Percentiles rank a stretch among this genome's conserved stretches.
These are phyloP conservation scores for Fusarium sp. DNA, from an alignment of 2,329 filamentous ascomycete species.

Conservation along the genomic window DNA sequence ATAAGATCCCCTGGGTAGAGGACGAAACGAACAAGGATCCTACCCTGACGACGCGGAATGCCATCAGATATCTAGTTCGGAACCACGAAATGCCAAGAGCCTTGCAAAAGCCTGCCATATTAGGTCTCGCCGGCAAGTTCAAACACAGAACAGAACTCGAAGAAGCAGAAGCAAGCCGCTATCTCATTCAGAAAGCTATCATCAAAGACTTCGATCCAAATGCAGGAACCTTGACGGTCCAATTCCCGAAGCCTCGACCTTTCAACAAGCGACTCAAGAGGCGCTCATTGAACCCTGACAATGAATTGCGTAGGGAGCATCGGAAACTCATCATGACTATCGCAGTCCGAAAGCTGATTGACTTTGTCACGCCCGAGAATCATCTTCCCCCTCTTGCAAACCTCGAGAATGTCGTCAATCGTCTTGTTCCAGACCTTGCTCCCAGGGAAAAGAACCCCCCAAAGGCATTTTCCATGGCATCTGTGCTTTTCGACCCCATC, in stretches of 20 bases:
- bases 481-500: constrained; percentile 52
- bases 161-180: constrained; percentile 61
- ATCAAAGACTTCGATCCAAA: constrained; percentile 59
- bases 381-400: constrained; percentile 54
- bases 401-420: constrained; percentile 57
- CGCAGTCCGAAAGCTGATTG: constrained; percentile 58
- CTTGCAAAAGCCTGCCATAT: constrained; percentile 70
- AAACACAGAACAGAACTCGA: constrained; percentile 54
- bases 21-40: constrained; percentile 84
- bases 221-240: constrained; percentile 57
- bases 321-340: constrained; percentile 57
- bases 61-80: constrained; percentile 73
- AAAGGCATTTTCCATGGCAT: constrained; percentile 54
- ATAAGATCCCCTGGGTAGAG: constrained; percentile 78
- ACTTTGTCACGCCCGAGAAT: constrained; percentile 60
- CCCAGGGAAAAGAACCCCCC: constrained; percentile 31
- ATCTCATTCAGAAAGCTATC: constrained; percentile 60
- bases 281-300: constrained; percentile 37
- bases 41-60: constrained; percentile 82
- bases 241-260: constrained; percentile 50
- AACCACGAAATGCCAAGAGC: constrained; percentile 72
- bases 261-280: constrained; percentile 35
- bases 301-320: constrained; percentile 45
- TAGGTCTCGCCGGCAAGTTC: constrained; percentile 66
- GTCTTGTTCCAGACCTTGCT: constrained; percentile 59